Base-by-base conservation (phyloP, 202 grass and related monocot species). In the Digitaria exilis region DNA sequence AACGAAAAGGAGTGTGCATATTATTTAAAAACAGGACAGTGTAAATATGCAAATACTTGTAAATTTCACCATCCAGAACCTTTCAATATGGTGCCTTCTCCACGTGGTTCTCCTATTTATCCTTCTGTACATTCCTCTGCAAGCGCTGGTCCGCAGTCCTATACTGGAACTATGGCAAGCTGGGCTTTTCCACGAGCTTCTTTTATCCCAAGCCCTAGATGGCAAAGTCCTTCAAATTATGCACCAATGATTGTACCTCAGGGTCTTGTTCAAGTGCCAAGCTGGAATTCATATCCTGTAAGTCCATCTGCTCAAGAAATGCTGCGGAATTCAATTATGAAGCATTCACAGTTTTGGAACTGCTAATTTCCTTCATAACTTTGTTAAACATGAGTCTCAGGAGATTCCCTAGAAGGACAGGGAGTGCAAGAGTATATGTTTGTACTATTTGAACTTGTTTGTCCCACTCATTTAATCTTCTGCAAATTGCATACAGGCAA, bases 11-110 rank as follows among this genome's bases (percentile, higher is more conserved):
- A 96, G 82, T 99, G 97, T 88, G 89, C 89, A 86, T 99, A 96
- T 90, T 99, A 96, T 82, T 86, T 99, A 82, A 94, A 85, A 92
- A 99, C 93, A 25, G 93, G 91, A 88, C 90, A 92, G 39, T 99
- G 97, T 92, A 99, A 99, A 94, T 99, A 96, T 79, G 93, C 89
- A 64, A 94, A 84, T 86, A 99, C 97, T 86, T 99, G 97, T 99
- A 99, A 96, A 99, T 99, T 99, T 66, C 86, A 99, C 75, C 97
- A 99, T 85, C 97, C 97, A n/a, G 86, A 99, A 66, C 84, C 89
- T 86, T 94, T 91, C 84, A 87, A 79, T 87, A 84, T 63, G 39
- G 57, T 82, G 76, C 80, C 73, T 82, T 90, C 93, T 44, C 73
- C 86, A 56, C 85, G 74, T 57, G 93, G 71, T 74, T 94, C 93